Base-by-base conservation (phyloP, 2,329 filamentous ascomycete genomes). In the Endocalyx cinctus region DNA sequence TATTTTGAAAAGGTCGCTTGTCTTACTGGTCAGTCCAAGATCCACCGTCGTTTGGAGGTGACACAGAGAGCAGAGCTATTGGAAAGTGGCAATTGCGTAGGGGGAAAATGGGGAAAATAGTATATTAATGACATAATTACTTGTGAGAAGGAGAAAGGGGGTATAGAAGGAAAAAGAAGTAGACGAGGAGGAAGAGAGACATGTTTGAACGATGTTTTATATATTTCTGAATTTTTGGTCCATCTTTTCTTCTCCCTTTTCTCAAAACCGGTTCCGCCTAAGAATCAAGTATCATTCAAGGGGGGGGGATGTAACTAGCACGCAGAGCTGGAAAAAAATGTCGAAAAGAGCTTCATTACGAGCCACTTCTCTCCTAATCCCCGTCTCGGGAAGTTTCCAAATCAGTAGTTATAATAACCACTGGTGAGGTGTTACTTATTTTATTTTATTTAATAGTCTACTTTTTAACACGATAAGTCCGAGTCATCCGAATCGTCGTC, bases 401-500 rank as follows among this genome's bases (percentile, higher is more conserved):
- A 6, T 10, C 6, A 10, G n/a, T 6, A 10, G 15, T 27, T 27
- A 15, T n/a, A n/a, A 13, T 16, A 27, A 15, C 26, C 26, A 27
- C 17, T 15, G 10, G 10, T 27, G 13, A 14, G 10, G 11, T 16
- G 17, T 16, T 7, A 22, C 16, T 16, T 13, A 22, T 29, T 14
- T 17, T 12, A 10, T 17, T 27, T 16, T 12, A 23, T 27, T 20
- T 5, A 17, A 13, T 15, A 6, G 17, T 25, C 31, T 15, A 32
- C 15, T 8, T 18, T 14, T 13, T 20, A 26, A 10, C 12, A 25
- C 20, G 8, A 16, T 30, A n/a, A 35, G 26, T 25, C 35, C 14
- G 19, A 25, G 14, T 10, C 19, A 12, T 34, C 34, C 14, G 16
- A 29, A 19, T 26, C 31, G 14, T 31, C 27, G 10, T 18, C 29